Evolutionary conservation across 208 protist genomes (phyloP).

Genomic region (Trypanosoma boissoni): DNA sequence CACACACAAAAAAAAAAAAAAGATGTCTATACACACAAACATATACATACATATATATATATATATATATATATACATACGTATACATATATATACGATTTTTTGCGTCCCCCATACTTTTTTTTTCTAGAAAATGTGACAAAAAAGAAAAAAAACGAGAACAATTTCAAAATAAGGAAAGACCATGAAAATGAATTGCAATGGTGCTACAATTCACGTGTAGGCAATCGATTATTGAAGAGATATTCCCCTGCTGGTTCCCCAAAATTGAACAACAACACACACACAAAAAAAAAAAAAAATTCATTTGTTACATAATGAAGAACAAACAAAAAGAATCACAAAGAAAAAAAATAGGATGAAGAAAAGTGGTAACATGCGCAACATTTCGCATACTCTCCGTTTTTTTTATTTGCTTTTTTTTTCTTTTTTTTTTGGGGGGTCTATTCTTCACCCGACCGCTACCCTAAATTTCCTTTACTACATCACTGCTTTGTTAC

Average conservation of each 20-base stretch:
- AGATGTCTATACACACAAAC: not conserved
- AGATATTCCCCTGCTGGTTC: too few species aligned
- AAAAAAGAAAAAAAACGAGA: too few species aligned
- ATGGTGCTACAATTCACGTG: too few species aligned
- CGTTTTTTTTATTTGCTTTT: slow-evolving; percentile 1
- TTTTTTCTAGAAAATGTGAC: too few species aligned
- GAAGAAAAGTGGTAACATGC: not conserved
- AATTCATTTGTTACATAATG: not conserved
- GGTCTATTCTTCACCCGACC: too few species aligned
- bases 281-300: not conserved
- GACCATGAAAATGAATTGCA: too few species aligned
- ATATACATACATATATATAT: not conserved
- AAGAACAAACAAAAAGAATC: not conserved
- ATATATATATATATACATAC: not conserved
- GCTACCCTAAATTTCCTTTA: not conserved
- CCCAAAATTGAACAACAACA: too few species aligned
- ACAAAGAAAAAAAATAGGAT: slow-evolving; percentile 5
- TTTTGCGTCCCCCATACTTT: too few species aligned
- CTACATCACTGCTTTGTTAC: not conserved
- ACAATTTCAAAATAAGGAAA: too few species aligned
- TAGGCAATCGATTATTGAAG: too few species aligned
- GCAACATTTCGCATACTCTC: not conserved
- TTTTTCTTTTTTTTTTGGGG: slow-evolving; percentile 11
- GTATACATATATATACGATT: not conserved
- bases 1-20: slow-evolving; percentile 8